Conservation (phyloP, 108 stramenopile species). For the Nannochloropsis salina region DNA sequence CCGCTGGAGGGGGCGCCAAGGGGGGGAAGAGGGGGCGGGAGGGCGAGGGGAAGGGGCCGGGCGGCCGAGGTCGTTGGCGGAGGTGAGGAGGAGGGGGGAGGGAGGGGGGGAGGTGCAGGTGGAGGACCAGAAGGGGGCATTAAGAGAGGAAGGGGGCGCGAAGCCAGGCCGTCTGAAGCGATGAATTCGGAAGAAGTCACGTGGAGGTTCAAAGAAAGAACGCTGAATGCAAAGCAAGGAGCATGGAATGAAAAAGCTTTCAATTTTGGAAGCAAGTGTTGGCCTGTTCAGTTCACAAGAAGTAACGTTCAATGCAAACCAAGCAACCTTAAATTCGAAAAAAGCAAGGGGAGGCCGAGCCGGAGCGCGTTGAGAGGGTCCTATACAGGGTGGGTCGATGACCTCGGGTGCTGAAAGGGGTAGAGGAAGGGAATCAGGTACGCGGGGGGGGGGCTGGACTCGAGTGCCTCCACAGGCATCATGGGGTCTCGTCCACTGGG, state of each 20-base stretch:
- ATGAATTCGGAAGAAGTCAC: background rate
- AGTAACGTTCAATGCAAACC: no score
- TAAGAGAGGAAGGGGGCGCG: no score
- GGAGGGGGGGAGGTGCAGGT: slow-evolving; percentile 14
- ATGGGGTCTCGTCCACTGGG: background rate
- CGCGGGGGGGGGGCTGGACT: no score
- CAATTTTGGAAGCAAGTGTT: no score
- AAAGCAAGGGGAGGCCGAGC: no score
- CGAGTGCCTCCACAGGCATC: no score
- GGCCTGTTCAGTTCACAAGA: no score
- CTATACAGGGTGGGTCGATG: no score
- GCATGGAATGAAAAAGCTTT: background rate
- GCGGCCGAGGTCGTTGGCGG: slow-evolving; percentile 19
- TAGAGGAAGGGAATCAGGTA: no score
- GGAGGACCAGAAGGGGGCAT: background rate
- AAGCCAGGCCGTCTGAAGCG: background rate
- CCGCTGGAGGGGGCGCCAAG: background rate
- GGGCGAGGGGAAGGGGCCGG: background rate
- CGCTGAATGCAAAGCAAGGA: background rate
- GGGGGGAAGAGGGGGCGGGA: background rate
- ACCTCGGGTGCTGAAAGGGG: no score
- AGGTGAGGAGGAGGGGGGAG: background rate
- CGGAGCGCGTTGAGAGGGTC: no score
- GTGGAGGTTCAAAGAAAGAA: background rate
- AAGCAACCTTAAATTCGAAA: no score